Percentiles rank a stretch among this genome's conserved stretches.
phyloP scores from a whole-genome alignment of 441 rosid species.

The Eruca vesicaria region DNA sequence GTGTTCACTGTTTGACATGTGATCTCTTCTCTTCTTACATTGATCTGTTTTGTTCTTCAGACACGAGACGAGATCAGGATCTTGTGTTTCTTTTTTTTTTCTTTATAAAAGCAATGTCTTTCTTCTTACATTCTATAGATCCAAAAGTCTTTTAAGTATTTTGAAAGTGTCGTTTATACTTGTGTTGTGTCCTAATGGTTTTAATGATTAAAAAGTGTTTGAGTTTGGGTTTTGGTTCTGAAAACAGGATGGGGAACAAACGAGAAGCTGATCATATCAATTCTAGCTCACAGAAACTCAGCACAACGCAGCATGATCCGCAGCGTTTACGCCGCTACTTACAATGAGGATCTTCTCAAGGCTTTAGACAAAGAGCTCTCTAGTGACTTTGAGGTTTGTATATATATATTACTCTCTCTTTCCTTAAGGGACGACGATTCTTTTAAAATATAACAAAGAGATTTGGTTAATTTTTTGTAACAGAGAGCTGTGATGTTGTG shows the following conservation, averaged over 20 bases:
- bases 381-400: conserved; percentile 70
- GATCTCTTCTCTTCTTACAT: neutral
- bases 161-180: neutral
- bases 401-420: neutral
- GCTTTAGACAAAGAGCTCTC: conserved; percentile 77
- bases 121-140: neutral
- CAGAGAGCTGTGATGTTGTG: conserved; percentile 69
- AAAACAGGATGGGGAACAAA: conserved; percentile 96
- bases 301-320: conserved; percentile 63
- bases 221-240: neutral
- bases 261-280: conserved; percentile 68
- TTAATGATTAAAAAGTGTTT: neutral
- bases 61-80: conserved; percentile 14
- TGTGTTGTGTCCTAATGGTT: neutral
- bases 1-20: neutral
- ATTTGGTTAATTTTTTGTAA: neutral
- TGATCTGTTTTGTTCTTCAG: neutral
- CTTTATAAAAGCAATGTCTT: neutral
- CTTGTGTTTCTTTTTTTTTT: neutral
- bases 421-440: neutral
- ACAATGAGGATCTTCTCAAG: conserved; percentile 78
- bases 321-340: conserved; percentile 56
- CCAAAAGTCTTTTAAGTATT: neutral
- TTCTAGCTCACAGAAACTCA: conserved; percentile 77
- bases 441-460: neutral